These are phyloP conservation scores for Nymphaea thermarum DNA, from an alignment of 164 flowering plant species.

Conservation along the genomic window DNA sequence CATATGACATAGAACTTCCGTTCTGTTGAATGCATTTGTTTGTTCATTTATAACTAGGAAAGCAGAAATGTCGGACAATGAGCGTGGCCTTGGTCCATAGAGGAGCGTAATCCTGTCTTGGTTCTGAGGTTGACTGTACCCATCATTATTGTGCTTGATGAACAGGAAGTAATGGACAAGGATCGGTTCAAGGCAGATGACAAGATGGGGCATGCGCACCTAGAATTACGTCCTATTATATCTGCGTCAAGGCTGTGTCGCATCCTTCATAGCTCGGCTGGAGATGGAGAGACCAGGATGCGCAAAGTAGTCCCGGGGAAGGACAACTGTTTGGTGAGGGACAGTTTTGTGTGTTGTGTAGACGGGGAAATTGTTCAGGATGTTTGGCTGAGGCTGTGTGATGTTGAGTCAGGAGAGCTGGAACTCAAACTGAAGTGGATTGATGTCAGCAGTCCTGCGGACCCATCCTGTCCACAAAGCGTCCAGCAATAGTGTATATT, in stretches of 20 bases:
- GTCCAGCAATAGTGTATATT: not conserved
- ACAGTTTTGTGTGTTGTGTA: slow-evolving; percentile 47
- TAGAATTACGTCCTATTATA: slow-evolving; percentile 56
- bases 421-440: slow-evolving; percentile 56
- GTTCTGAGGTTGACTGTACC: too few species aligned
- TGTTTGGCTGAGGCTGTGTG: slow-evolving; percentile 63
- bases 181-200: slow-evolving; percentile 86
- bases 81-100: too few species aligned
- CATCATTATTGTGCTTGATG: not conserved
- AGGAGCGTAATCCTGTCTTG: too few species aligned
- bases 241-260: slow-evolving; percentile 50
- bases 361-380: slow-evolving; percentile 62
- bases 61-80: too few species aligned
- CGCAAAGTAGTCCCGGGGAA: slow-evolving; percentile 53
- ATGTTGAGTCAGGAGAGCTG: slow-evolving; percentile 71
- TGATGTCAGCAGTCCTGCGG: slow-evolving; percentile 6
- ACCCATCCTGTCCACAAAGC: not conserved
- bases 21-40: too few species aligned
- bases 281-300: slow-evolving; percentile 21
- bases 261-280: slow-evolving; percentile 34
- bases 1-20: too few species aligned
- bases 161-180: slow-evolving; percentile 80
- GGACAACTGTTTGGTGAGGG: slow-evolving; percentile 58
- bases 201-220: slow-evolving; percentile 71
- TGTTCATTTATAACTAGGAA: too few species aligned